Base-by-base conservation (phyloP, 805 yeast species). In the Teunomyces panamensis region DNA sequence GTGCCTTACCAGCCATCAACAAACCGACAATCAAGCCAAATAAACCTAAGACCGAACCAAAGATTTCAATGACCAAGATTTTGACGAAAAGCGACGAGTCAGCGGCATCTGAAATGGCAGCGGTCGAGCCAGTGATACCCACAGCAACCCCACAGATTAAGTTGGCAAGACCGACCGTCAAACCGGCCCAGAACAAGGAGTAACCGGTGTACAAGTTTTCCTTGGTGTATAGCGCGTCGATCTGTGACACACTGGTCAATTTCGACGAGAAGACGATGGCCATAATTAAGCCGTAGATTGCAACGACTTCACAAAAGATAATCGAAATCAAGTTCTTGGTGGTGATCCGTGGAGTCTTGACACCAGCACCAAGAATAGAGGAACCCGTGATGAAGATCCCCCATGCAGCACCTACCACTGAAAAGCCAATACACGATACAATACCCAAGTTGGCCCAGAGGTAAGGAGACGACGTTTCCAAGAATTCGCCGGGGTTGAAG, bases 381-480 rank as follows among this genome's bases (percentile, higher is more conserved):
- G 97, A 78, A 35, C 99, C 99, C 2, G 98, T 92, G 52, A 94
- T 80, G 67, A 92, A 94, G 56, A 94, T 94, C 54, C 99, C 99
- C 99, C 99, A 94, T 4, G 98, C 98, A 11, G 99, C 99, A 34
- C 99, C 99, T 36, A 91, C 85, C 11, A 94, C 97, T 43, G 95
- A 85, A 50, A 94, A 78, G 10, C 98, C 98, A 57, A 95, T 90
- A 71, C 99, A 92, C 44, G 83, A 71, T 11, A 87, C 85, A 53
- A 94, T 89, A 47, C 99, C 99, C 53, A 90, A 68, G 53, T 81
- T 80, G 27, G 97, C 98, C 98, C 98, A 94, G 85, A 94, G 81
- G 65, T 94, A 94, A 5, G 99, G 99, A 17, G 97, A 89, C 2
- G 94, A 83, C 32, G 85, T 75, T 56, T 83, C 81, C 55, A 94